Base-by-base conservation (phyloP, 495 filamentous ascomycete genomes). In the Penicillium ucsense region DNA sequence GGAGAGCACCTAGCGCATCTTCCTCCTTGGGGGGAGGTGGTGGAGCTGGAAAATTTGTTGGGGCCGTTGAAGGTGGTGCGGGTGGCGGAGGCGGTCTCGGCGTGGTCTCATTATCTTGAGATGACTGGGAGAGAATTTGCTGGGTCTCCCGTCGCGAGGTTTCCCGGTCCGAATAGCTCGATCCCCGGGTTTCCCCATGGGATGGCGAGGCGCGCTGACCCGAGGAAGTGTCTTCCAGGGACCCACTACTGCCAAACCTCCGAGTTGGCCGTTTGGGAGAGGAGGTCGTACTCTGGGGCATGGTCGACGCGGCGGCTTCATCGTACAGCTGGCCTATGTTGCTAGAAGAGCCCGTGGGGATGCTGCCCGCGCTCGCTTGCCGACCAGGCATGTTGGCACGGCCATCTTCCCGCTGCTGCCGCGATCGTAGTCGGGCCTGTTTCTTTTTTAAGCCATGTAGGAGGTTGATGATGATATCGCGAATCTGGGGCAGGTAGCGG, bases 401-500 rank as follows among this genome's bases (percentile, higher is more conserved):
- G 35, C 62, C 68, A 52, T 76, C 79, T 28, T 94, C 88, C 53
- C 81, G 78, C 35, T 80, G 75, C 51, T 86, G 83, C 42, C 84
- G 86, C 54, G 91, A 88, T 31, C 92, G 79, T 54, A 98, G 63
- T 51, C 85, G 86, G 48, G 90, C 88, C 55, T 98, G 92, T 66
- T 98, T 98, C 63, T 89, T 81, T 68, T 98, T 98, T 34, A 98
- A 66, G 3, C 92, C 92, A 63, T 97, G 90, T 7, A 98, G 79
- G 8, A 98, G 78, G 57, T 91, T 94, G 57, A 98, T 96, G 59
- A 98, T 98, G 50, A 98, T 98, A 63, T 98, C 92, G 51, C 92
- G 81, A 52, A 97, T 97, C 29, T 82, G 82, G 0, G 92, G 92
- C 31, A 98, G 74, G 63, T 89, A 97, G 52, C 81, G 81, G 56